A percentile compares a stretch with the other conserved stretches of the same genome.
phyloP scores from a whole-genome alignment of 352 stramenopile genomes.

The Globisporangium iwayamae region DNA sequence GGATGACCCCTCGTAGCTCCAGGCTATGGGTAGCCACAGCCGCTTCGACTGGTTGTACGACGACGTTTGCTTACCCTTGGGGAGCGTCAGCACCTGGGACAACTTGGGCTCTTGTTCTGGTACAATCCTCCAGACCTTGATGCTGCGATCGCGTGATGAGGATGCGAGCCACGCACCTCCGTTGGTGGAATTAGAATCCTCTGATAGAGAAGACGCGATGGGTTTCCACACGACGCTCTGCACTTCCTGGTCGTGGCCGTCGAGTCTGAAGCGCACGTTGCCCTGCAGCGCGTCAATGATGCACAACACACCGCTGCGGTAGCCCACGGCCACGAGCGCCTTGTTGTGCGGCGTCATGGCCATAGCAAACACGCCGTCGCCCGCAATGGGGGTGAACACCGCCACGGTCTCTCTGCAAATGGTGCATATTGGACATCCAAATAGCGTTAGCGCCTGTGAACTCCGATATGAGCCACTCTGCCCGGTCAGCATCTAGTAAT shows the following conservation, averaged over 20 bases:
- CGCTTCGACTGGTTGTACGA: slow-evolving; percentile 66
- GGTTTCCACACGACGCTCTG: slow-evolving; percentile 47
- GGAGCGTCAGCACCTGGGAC: slow-evolving; percentile 37
- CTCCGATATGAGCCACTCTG: background rate
- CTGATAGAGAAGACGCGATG: background rate
- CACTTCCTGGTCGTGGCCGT: slow-evolving; percentile 72
- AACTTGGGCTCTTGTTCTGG: slow-evolving; percentile 16
- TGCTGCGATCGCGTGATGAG: slow-evolving; percentile 63
- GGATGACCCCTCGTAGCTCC: slow-evolving; percentile 22
- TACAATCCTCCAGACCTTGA: slow-evolving; percentile 52
- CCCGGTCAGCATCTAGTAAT: background rate
- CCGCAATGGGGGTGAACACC: slow-evolving; percentile 42
- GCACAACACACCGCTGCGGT: slow-evolving; percentile 61
- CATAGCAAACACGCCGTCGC: slow-evolving; percentile 57
- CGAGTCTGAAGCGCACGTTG: slow-evolving; percentile 35
- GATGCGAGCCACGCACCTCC: slow-evolving; percentile 41
- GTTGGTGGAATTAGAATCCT: background rate
- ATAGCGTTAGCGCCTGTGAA: background rate
- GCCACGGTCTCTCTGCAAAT: slow-evolving; percentile 31
- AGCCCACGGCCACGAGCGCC: slow-evolving; percentile 61
- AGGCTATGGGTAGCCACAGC: slow-evolving; percentile 70
- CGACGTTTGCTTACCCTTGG: slow-evolving; percentile 59
- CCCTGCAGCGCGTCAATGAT: slow-evolving; percentile 41
- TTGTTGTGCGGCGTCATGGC: slow-evolving; percentile 47
- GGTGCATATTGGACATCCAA: background rate